phyloP scores from a whole-genome alignment of 2,329 filamentous ascomycete species.

The Bimuria novae-zelandiae region DNA sequence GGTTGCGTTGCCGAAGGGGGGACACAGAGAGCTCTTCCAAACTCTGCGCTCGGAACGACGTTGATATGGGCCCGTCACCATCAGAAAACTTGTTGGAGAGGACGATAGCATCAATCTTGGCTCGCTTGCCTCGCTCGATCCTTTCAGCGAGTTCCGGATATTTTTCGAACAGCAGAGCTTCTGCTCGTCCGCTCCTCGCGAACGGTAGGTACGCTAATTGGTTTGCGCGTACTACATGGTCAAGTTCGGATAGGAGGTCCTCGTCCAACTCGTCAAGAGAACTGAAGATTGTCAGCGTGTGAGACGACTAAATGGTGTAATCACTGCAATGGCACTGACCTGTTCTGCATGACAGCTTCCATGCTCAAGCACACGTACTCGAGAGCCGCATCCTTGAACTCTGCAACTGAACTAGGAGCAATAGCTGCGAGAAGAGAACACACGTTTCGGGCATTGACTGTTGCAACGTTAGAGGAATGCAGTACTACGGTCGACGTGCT shows the following conservation, averaged over 20 bases:
- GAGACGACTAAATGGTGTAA: background rate
- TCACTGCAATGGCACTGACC: conserved; percentile 48
- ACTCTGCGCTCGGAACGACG: conserved; percentile 66
- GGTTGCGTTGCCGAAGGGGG: conserved; percentile 51
- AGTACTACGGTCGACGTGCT: background rate
- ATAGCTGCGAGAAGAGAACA: conserved; percentile 84
- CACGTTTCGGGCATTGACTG: conserved; percentile 68
- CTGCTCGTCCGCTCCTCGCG: conserved; percentile 74
- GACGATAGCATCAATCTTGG: conserved; percentile 76
- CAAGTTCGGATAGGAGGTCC: conserved; percentile 79
- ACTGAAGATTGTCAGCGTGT: conserved; percentile 42
- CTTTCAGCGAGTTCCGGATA: conserved; percentile 67
- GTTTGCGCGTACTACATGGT: conserved; percentile 78
- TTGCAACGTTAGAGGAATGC: conserved; percentile 22
- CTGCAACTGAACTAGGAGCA: conserved; percentile 77
- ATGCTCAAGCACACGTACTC: conserved; percentile 92
- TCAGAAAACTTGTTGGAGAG: conserved; percentile 68
- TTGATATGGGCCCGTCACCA: conserved; percentile 65
- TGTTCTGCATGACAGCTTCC: conserved; percentile 89
- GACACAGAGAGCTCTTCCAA: conserved; percentile 65
- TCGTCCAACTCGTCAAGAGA: conserved; percentile 84
- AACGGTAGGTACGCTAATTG: conserved; percentile 79
- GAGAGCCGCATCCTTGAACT: conserved; percentile 85
- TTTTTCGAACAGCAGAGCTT: conserved; percentile 66
- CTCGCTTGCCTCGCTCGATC: conserved; percentile 69